Evolutionary conservation across 139 green algal species (phyloP), one percentile per base, ranked within the genome.

Genomic region (Coelastrella sp.): DNA sequence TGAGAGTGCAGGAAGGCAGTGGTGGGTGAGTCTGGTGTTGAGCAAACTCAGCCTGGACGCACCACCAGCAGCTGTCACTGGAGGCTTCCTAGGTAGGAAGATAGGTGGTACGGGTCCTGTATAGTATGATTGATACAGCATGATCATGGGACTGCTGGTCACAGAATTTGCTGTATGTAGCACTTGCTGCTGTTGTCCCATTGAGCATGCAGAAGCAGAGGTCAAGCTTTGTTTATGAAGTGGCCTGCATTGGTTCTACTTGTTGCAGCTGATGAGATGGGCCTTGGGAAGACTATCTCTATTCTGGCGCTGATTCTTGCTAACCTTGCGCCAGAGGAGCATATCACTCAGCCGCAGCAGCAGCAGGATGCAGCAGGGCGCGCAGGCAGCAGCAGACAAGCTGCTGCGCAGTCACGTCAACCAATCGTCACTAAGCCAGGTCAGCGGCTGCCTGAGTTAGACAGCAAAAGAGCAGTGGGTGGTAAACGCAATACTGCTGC

Each of bases 251-350:
- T n/a, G 40, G 25, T 41, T 19, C 23, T 2, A 4, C n/a, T n/a
- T 45, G n/a, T 17, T 79, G 43, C 71, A 45, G 75, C 75, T 69
- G 75, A 51, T 48, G 75, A 78, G 68, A 78, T 78, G 68, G 68
- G 68, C 35, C 0, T 53, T 23, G 75, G 75, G 35, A 82, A 82
- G 23, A 82, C 75, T 11, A 50, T 71, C 15, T 37, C 34, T 5
- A 71, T 69, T 21, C 53, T 82, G 19, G 75, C 48, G 0, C 35
- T 82, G 2, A 82, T 82, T 9, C 53, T 82, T 11, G 51, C 75
- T 7, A 68, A 82, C 32, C 53, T 51, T 41, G 75, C 75, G 7
- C 75, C 75, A 63, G 71, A 53, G 27, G 71, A 41, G 40, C 41
- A 79, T 35, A 62, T 35, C n/a, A 79, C 71, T 0, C 71, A 41